Evolutionary conservation across 371 early-diverging fungal species (phyloP), one percentile per base, ranked within the genome.

Genomic region (Amoeboaphelidium protococcarum): DNA sequence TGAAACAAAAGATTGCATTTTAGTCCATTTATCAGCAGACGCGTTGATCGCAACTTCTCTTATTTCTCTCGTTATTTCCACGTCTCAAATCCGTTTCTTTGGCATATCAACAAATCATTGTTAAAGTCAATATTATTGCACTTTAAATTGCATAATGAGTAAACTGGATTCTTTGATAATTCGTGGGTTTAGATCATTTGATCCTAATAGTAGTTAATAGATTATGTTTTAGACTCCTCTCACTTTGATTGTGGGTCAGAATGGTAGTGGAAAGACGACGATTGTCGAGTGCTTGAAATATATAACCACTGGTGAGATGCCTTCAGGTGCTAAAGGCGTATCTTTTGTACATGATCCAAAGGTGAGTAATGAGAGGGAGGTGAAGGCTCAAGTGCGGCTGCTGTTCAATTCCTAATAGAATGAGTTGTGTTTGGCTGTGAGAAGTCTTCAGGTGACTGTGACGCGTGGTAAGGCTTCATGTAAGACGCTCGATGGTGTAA

Each of bases 241-340:
- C 26, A 99, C 99, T 0, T 58, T 99, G n/a, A 96, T 99, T 52
- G 84, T 96, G 19, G 99, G 99, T 0, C 73, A 76, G 47, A 98
- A 98, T 63, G 99, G 99, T 0, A 76, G 88, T 16, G 99, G 99
- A 19, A 99, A 98, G 60, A 98, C 99, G 2, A 98, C 98, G 1
- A 84, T 99, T 49, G 92, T 99, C 50, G 99, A 99, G 59, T 73
- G 86, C 48, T 66, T 99, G 16, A 92, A 89, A 60, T 99, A 94
- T 66, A 80, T 80, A 0, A 91, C 90, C 13, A 97, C 98, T 0
- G 99, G 99, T 2, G 81, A 80, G 41, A 53, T 82, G 16, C 99
- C 99, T 3, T 96, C 98, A 0, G 90, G 89, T 56, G 69, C 74
- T 52, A 79, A 78, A 54, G 68, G 67, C n/a, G 86, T 85, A 41